phyloP scores from a whole-genome alignment of 106 monocot species.

The Phalaenopsis aphrodite region DNA sequence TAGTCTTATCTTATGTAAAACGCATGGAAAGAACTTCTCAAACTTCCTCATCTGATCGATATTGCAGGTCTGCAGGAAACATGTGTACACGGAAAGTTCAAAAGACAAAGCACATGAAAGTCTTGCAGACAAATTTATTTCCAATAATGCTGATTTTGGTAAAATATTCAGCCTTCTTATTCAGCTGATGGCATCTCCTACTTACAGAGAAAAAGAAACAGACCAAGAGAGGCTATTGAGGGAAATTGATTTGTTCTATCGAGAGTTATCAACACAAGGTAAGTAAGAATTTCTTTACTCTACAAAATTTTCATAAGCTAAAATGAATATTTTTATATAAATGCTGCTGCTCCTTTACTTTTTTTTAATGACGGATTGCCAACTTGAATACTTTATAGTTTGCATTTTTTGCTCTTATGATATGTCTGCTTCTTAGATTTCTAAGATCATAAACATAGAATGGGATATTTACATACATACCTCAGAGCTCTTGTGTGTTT shows the following conservation, averaged over 20 bases:
- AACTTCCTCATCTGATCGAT: background rate
- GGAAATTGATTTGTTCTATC: conserved; percentile 68
- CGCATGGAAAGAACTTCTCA: no score
- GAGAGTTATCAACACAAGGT: conserved; percentile 19
- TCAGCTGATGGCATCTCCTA: conserved; percentile 29
- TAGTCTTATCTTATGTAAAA: no score
- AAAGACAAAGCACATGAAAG: conserved; percentile 10
- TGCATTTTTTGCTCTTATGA: no score
- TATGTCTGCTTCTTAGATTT: no score
- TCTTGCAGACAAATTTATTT: conserved; percentile 4
- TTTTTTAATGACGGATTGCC: no score
- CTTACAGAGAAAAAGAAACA: conserved; percentile 10
- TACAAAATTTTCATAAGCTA: background rate
- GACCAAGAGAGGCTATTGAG: conserved; percentile 35
- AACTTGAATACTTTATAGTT: no score
- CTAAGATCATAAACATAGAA: no score
- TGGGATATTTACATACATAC: no score
- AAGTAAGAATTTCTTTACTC: background rate
- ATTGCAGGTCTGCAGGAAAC: conserved; percentile 67
- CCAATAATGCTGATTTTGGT: conserved; percentile 17
- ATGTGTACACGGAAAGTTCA: conserved; percentile 30
- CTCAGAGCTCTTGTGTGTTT: no score
- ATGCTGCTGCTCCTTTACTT: no score
- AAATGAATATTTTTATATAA: no score
- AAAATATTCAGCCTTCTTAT: conserved; percentile 36